phyloP scores from a whole-genome alignment of 306 rosid species.

The Potentilla sterilis region DNA sequence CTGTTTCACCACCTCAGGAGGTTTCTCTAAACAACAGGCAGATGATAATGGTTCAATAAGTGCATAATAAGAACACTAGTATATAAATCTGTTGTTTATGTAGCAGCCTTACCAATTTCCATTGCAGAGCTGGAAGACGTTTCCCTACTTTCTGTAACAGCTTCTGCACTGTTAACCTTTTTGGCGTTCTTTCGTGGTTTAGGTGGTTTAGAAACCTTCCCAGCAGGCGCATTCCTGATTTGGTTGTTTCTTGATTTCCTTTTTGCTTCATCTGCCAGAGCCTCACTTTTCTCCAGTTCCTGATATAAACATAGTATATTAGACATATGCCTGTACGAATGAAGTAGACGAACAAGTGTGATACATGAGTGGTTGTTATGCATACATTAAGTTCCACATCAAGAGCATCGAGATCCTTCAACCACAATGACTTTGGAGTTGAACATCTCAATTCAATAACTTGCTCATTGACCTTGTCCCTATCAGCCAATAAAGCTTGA shows the following conservation, averaged over 20 bases:
- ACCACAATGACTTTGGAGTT: slow-evolving; percentile 70
- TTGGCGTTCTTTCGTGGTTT: slow-evolving; percentile 70
- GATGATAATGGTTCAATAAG: not conserved
- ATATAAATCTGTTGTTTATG: not conserved
- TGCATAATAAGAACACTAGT: not conserved
- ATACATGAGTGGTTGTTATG: not conserved
- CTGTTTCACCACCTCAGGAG: slow-evolving; percentile 48
- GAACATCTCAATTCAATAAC: slow-evolving; percentile 61
- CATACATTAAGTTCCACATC: slow-evolving; percentile 72
- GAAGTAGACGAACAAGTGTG: not conserved
- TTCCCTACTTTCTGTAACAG: slow-evolving; percentile 38
- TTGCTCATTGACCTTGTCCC: slow-evolving; percentile 51
- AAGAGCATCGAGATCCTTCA: slow-evolving; percentile 69
- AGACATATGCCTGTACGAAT: not conserved
- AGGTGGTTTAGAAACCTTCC: slow-evolving; percentile 35
- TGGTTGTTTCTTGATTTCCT: slow-evolving; percentile 47
- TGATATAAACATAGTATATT: slow-evolving; percentile 22
- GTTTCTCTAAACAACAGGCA: slow-evolving; percentile 42
- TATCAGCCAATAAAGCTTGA: slow-evolving; percentile 59
- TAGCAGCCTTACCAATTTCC: slow-evolving; percentile 58
- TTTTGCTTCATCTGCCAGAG: slow-evolving; percentile 49
- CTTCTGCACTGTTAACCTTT: slow-evolving; percentile 51
- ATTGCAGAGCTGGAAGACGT: slow-evolving; percentile 39
- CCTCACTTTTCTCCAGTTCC: slow-evolving; percentile 70
- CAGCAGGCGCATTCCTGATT: slow-evolving; percentile 30